Evolutionary conservation across 148 eudicot genomes (phyloP).

Genomic region (Polygonum maritimum): DNA sequence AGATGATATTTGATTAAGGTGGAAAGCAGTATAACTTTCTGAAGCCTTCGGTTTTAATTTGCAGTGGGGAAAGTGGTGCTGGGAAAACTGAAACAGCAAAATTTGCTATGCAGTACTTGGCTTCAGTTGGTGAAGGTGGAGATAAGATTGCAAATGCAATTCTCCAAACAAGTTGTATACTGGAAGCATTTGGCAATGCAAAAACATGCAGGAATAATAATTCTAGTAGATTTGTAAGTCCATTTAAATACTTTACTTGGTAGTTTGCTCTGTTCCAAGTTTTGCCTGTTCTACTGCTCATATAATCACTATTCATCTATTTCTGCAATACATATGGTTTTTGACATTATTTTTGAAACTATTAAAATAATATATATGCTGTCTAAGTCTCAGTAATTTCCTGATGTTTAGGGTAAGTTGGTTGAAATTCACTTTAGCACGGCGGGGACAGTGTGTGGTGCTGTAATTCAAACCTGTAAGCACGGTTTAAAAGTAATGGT

Average conservation of each 20-base stretch:
- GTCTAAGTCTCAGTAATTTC: constrained; percentile 1
- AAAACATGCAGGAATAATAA: constrained; percentile 83
- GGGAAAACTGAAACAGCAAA: constrained; percentile 98
- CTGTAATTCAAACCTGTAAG: constrained; percentile 86
- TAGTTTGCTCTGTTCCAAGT: neutral
- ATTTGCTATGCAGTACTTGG: constrained; percentile 79
- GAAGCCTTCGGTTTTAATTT: constrained; percentile 10
- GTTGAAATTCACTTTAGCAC: constrained; percentile 73
- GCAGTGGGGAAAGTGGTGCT: constrained; percentile 97
- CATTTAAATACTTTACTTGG: neutral
- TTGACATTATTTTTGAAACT: neutral
- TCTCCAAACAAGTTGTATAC: constrained; percentile 61
- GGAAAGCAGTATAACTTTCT: neutral
- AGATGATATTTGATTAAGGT: neutral
- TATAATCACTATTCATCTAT: neutral
- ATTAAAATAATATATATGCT: neutral
- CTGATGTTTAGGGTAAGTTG: constrained; percentile 73
- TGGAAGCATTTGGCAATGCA: constrained; percentile 97
- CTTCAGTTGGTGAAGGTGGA: constrained; percentile 64
- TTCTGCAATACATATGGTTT: neutral
- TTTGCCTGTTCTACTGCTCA: neutral
- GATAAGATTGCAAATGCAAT: constrained; percentile 58
- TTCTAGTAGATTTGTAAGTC: constrained; percentile 86
- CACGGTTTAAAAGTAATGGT: constrained; percentile 5
- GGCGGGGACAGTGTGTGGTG: constrained; percentile 73